Evolutionary conservation across 108 stramenopile genomes (phyloP).

Genomic region (Nitzschia sp.): DNA sequence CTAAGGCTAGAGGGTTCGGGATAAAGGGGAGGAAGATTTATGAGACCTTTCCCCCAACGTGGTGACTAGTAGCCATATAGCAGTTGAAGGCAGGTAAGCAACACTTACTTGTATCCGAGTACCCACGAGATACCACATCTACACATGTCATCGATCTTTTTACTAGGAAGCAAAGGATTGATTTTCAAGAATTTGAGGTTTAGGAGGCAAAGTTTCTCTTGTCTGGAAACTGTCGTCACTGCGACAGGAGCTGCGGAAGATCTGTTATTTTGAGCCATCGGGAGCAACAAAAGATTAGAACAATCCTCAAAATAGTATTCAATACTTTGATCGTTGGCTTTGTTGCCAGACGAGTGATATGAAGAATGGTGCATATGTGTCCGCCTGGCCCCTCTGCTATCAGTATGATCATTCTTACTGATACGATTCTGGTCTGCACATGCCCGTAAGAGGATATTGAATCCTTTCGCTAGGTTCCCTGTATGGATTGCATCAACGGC

Average conservation of each 20-base stretch:
- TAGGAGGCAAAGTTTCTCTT: neutral
- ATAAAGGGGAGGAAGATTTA: too few relatives aligned
- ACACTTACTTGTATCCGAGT: constrained; percentile 3
- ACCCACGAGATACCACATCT: neutral
- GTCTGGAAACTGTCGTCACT: neutral
- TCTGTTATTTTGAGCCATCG: neutral
- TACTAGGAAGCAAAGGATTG: neutral
- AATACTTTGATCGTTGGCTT: neutral
- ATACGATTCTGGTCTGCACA: constrained; percentile 9
- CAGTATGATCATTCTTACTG: neutral
- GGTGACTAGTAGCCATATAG: too few relatives aligned
- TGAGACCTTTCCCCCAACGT: too few relatives aligned
- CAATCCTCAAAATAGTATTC: constrained; percentile 1
- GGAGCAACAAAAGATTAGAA: constrained; percentile 7
- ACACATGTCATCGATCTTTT: neutral
- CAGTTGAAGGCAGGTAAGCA: neutral
- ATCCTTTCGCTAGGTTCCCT: constrained; percentile 1
- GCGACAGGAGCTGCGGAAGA: neutral
- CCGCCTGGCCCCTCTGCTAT: neutral
- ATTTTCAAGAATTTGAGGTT: neutral
- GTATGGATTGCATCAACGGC: neutral
- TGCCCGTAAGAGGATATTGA: neutral
- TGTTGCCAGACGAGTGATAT: neutral
- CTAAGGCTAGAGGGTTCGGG: neutral
- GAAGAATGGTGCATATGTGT: neutral